phyloP scores from a whole-genome alignment of 176 grass and related monocot species.

The Thalia dealbata region DNA sequence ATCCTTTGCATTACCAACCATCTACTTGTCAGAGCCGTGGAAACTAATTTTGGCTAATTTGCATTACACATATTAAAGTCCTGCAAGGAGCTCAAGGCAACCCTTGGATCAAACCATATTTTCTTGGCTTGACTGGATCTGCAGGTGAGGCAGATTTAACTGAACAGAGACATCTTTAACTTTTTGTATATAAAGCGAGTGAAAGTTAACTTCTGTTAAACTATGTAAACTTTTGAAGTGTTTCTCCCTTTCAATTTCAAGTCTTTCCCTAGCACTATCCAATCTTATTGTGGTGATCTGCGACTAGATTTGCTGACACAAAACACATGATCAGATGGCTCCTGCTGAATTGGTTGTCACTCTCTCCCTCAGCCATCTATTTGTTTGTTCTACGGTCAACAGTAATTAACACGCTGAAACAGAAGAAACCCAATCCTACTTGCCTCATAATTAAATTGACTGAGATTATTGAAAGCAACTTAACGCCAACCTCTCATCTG shows the following conservation, averaged over 20 bases:
- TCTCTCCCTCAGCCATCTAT: not conserved
- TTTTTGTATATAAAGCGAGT: too few relatives aligned
- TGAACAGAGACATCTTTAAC: too few relatives aligned
- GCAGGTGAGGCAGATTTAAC: too few relatives aligned
- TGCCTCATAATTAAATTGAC: slow-evolving; percentile 13
- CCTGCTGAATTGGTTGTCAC: not conserved
- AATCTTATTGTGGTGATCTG: not conserved
- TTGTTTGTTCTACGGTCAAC: not conserved
- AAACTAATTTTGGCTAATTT: too few relatives aligned
- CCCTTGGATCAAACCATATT: too few relatives aligned
- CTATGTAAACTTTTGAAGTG: too few relatives aligned
- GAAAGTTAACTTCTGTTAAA: too few relatives aligned
- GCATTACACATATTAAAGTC: too few relatives aligned
- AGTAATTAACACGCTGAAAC: not conserved
- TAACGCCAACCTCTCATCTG: not conserved
- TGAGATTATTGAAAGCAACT: slow-evolving; percentile 23
- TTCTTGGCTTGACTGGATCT: too few relatives aligned
- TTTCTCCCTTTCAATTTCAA: too few relatives aligned
- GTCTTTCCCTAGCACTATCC: not conserved
- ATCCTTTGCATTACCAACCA: not conserved
- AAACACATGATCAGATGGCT: not conserved
- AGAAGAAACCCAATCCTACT: not conserved
- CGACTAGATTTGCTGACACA: slow-evolving; percentile 13
- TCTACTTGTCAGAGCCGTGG: too few relatives aligned
- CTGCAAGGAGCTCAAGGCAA: too few relatives aligned